phyloP scores from a whole-genome alignment of 306 rosid genomes.

The Psophocarpus tetragonolobus region DNA sequence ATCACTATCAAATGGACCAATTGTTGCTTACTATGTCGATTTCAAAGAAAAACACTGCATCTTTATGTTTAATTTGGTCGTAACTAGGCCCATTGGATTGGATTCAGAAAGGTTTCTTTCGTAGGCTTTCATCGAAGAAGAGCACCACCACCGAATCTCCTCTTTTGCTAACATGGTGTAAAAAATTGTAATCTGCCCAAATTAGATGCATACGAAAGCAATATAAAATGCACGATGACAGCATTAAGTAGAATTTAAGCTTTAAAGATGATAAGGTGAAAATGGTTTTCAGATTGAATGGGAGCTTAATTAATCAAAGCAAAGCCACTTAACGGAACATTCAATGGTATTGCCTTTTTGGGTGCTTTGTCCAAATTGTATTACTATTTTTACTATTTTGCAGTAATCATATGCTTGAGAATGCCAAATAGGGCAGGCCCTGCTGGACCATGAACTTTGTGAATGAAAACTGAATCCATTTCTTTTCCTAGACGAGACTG shows the following conservation, averaged over 20 bases:
- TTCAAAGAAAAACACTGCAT: neutral
- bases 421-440: neutral
- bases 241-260: constrained; percentile 3
- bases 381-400: constrained; percentile 25
- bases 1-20: no score
- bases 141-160: neutral
- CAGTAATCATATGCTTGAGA: constrained; percentile 5
- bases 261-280: constrained; percentile 11
- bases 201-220: neutral
- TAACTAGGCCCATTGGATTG: neutral
- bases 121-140: constrained; percentile 16
- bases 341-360: constrained; percentile 25
- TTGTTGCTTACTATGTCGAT: neutral
- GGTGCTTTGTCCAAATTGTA: constrained; percentile 2
- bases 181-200: neutral
- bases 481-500: neutral
- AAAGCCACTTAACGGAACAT: constrained; percentile 28
- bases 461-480: constrained; percentile 17
- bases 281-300: constrained; percentile 17
- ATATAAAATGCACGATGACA: neutral
- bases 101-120: neutral
- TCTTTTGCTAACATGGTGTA: neutral
- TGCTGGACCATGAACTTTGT: constrained; percentile 25
- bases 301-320: constrained; percentile 19
- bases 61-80: neutral